Percentiles rank a stretch among this genome's conserved stretches.
Evolutionary conservation across 495 filamentous ascomycete species (phyloP).

Genomic region (Hyphodiscus hymeniophilus): DNA sequence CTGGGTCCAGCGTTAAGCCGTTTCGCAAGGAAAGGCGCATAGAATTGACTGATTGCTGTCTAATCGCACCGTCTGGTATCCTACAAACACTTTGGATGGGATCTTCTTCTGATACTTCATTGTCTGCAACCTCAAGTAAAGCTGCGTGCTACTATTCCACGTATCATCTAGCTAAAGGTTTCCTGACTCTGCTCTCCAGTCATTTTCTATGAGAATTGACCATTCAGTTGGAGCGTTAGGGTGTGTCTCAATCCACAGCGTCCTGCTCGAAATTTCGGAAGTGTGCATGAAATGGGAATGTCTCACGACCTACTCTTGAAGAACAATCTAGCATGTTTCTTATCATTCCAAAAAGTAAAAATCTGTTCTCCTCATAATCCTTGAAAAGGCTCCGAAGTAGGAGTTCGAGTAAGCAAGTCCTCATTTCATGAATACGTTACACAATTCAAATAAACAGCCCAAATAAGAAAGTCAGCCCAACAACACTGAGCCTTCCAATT

Average conservation of each 20-base stretch:
- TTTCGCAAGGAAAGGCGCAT: conserved; percentile 47
- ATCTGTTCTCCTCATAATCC: no score
- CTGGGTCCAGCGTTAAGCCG: conserved; percentile 64
- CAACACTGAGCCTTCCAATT: not conserved
- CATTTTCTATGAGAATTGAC: no score
- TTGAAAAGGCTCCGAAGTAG: no score
- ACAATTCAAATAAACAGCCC: not conserved
- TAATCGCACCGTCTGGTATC: not conserved
- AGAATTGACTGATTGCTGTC: not conserved
- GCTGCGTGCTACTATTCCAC: not conserved
- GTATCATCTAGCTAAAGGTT: not conserved
- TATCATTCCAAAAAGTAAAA: no score
- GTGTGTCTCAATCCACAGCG: no score
- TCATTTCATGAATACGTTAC: no score
- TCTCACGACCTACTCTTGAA: no score
- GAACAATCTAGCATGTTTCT: no score
- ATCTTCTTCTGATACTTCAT: not conserved
- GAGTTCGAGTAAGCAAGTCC: no score
- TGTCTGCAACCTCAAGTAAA: not conserved
- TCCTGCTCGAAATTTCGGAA: no score
- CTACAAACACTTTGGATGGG: not conserved
- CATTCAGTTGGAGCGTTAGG: no score
- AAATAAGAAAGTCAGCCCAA: not conserved
- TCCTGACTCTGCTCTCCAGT: not conserved
- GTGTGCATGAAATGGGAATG: no score